Conservation (phyloP, 495 filamentous ascomycete species). For the Schizothecium vesticola region DNA sequence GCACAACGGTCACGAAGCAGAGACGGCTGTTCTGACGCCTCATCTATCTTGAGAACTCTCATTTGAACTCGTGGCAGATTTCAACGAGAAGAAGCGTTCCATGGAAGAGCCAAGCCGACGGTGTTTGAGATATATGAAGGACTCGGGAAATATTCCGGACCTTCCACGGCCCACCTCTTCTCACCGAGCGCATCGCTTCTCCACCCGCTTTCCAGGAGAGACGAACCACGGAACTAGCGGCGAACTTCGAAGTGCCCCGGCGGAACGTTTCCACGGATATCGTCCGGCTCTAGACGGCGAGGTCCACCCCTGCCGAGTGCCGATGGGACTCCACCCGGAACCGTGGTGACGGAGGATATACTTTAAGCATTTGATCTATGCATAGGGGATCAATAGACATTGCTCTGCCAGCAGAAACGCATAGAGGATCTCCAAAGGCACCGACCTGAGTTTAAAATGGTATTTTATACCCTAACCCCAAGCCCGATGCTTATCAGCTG, state of each 20-base stretch:
- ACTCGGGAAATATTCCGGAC: not conserved
- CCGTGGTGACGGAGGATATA: not conserved
- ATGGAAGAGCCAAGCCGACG: not conserved
- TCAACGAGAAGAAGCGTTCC: not conserved
- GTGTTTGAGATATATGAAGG: not conserved
- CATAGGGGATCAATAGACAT: not conserved
- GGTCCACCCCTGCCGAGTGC: not conserved
- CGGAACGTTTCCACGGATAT: not conserved
- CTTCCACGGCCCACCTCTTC: not conserved
- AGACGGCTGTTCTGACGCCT: not conserved
- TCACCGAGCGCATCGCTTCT: not conserved
- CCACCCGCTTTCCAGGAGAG: not conserved
- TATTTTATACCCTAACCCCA: not conserved
- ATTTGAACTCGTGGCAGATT: not conserved
- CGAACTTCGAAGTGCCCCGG: not conserved
- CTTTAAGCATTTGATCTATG: not conserved
- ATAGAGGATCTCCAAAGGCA: not conserved
- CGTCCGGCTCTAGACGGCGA: not conserved
- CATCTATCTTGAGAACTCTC: not conserved
- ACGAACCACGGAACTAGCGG: not conserved
- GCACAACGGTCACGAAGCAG: not conserved
- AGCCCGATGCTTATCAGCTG: not conserved
- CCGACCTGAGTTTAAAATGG: not conserved
- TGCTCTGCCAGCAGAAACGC: not conserved
- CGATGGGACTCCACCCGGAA: not conserved